Evolutionary conservation across 495 filamentous ascomycete species (phyloP).

Genomic region (Neurospora sp.): DNA sequence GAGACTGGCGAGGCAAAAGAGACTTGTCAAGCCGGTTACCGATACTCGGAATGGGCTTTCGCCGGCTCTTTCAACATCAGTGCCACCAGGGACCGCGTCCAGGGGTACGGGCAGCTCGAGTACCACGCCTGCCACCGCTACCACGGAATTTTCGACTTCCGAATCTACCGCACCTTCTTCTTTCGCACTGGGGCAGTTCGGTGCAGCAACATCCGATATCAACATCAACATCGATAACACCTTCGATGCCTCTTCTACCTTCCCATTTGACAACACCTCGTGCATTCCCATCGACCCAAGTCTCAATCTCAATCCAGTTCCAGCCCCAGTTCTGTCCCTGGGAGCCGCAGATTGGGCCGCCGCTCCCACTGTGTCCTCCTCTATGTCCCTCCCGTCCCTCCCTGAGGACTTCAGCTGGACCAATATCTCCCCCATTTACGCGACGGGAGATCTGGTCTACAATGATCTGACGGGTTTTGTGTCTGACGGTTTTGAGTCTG

Average conservation of each 20-base stretch:
- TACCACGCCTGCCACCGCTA: background rate
- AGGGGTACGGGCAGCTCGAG: background rate
- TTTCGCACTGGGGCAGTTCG: background rate
- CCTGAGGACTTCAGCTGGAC: slow-evolving; percentile 36
- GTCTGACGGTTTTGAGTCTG: slow-evolving; percentile 4
- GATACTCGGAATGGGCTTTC: background rate
- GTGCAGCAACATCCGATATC: background rate
- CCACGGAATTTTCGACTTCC: background rate
- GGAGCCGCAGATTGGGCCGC: slow-evolving; percentile 4
- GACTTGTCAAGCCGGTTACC: background rate
- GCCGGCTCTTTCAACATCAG: background rate
- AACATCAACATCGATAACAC: background rate
- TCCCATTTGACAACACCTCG: background rate
- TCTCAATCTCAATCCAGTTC: background rate
- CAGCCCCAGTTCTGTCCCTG: background rate
- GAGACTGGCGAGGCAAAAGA: background rate
- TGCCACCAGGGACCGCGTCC: background rate
- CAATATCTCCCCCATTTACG: slow-evolving; percentile 41
- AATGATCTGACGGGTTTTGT: slow-evolving; percentile 35
- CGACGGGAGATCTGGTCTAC: slow-evolving; percentile 42
- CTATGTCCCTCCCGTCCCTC: slow-evolving; percentile 20
- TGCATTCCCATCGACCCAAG: background rate
- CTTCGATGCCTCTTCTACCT: background rate
- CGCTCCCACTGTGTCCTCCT: background rate
- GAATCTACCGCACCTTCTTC: background rate